Evolutionary conservation across 352 stramenopile species (phyloP), one percentile per base, ranked within the genome.

Genomic region (Nothophytophthora sp.): DNA sequence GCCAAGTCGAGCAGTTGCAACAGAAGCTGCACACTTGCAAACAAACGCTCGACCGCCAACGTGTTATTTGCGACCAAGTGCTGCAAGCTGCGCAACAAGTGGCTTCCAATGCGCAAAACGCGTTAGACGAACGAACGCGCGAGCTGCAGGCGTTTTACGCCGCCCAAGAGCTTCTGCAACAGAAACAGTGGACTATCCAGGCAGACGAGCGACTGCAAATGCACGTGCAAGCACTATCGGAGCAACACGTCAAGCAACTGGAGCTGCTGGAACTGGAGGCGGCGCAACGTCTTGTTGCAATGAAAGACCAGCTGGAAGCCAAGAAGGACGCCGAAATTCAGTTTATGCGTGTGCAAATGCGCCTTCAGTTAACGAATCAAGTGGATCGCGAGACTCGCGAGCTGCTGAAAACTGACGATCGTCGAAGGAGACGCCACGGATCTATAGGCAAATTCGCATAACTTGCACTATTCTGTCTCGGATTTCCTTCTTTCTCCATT

Each of bases 301-400:
- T 56, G 3, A 71, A 73, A 43, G 56, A 67, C 18, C 33, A 67
- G n/a, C 5, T 61, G 1, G 56, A 74, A 22, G 41, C 20, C 13
- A 71, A 65, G 15, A 77, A 78, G 37, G 27, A 59, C 3, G 46
- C 43, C 10, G 62, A 80, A 46, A 33, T 83, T 8, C 59, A 80
- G 63, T 76, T 60, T 48, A 39, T 72, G 39, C 49, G 63, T 24
- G 51, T 68, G 8, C 69, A 74, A 34, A 46, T 68, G 38, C 70
- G 60, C 5, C 45, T 80, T 22, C 62, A 80, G 23, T 35, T 78
- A 19, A 55, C 51, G 33, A 62, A 42, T 16, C 69, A 81, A 49
- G 47, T 72, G 7, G 67, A 63, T 4, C 42, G 63, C 35, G 61
- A 73, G 42, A 57, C 52, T 11, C 19, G 28, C 19, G 33, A 42